Conservation (phyloP, 2,329 filamentous ascomycete genomes). For the Paecilomyces formosus region DNA sequence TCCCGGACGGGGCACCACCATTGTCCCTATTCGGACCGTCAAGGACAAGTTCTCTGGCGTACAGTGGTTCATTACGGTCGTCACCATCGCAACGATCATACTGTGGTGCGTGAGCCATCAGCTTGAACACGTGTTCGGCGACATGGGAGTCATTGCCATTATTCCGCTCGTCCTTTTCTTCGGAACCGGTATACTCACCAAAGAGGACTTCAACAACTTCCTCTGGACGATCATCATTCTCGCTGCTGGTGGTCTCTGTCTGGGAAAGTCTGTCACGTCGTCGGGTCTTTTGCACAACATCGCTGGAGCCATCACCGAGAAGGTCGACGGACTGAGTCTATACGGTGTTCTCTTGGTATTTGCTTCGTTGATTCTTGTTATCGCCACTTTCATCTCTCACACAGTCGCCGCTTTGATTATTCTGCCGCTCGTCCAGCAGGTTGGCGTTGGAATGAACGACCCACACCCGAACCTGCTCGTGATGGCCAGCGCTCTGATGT, state of each 20-base stretch:
- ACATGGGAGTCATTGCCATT: conserved; percentile 98
- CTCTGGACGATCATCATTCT: conserved; percentile 99
- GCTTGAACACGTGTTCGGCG: conserved; percentile 78
- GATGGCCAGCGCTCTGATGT: conserved; percentile 94
- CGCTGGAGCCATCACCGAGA: conserved; percentile 64
- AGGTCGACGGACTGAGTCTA: conserved; percentile 69
- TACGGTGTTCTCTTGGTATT: conserved; percentile 87
- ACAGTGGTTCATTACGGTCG: conserved; percentile 84
- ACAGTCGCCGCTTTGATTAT: conserved; percentile 95
- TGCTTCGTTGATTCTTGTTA: conserved; percentile 72
- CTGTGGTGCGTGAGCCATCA: conserved; percentile 93
- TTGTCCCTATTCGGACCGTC: conserved; percentile 83
- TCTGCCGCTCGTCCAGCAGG: conserved; percentile 78
- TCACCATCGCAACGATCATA: conserved; percentile 76
- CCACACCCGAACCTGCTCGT: conserved; percentile 92
- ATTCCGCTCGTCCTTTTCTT: conserved; percentile 96
- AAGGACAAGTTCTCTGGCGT: conserved; percentile 81
- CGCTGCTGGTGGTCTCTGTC: conserved; percentile 81
- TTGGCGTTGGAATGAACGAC: conserved; percentile 76
- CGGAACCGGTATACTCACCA: conserved; percentile 88
- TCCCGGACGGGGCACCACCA: conserved; percentile 75
- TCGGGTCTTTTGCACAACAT: conserved; percentile 88
- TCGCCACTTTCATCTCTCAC: conserved; percentile 96
- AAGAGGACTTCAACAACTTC: conserved; percentile 99
- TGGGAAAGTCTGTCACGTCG: conserved; percentile 89